phyloP scores from a whole-genome alignment of 805 yeast genomes.

The Yarrowia keelungensis region DNA sequence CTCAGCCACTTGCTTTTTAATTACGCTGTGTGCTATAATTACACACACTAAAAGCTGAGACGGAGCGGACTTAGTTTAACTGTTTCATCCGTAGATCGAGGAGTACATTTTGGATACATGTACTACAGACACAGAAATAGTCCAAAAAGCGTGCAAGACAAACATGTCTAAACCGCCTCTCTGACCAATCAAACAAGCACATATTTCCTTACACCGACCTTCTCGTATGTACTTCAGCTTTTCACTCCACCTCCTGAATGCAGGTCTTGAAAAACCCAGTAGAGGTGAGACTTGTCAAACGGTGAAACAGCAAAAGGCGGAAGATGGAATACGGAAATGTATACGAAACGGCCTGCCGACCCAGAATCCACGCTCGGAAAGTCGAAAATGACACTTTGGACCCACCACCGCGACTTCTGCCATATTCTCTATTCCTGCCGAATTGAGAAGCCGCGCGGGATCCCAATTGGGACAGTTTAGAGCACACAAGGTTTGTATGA shows the following conservation, averaged over 20 bases:
- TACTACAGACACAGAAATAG: too few species aligned
- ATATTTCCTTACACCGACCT: too few species aligned
- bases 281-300: not conserved
- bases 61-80: not conserved
- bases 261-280: slow-evolving; percentile 8
- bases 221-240: not conserved
- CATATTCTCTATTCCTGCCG: not conserved
- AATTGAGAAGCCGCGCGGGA: slow-evolving; percentile 31
- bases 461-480: slow-evolving; percentile 18
- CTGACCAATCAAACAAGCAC: not conserved
- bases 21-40: slow-evolving; percentile 11
- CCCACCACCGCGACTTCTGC: too few species aligned
- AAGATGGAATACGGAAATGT: too few species aligned
- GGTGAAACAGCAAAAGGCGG: not conserved
- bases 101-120: too few species aligned
- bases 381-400: not conserved
- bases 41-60: not conserved
- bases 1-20: slow-evolving; percentile 18
- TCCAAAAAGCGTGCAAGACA: too few species aligned
- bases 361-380: too few species aligned
- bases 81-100: slow-evolving; percentile 6
- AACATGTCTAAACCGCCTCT: too few species aligned
- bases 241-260: not conserved
- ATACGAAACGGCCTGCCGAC: too few species aligned
- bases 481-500: not conserved